Evolutionary conservation across 495 filamentous ascomycete genomes (phyloP).

Genomic region (Chaetomidium leptoderma): DNA sequence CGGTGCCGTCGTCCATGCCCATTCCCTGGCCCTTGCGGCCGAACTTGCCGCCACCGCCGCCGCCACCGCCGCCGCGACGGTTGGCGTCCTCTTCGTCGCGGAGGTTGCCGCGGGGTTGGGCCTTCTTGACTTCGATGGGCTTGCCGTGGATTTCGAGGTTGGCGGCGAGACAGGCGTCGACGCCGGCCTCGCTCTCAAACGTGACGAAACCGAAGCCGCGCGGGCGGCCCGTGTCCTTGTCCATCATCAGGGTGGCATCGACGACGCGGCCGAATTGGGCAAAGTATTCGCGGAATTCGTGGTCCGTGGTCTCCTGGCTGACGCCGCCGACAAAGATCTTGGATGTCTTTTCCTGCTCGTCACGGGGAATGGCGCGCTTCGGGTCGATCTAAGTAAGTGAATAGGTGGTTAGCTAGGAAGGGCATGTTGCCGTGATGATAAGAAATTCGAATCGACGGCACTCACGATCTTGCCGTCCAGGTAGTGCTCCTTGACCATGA

Average conservation of each 20-base stretch:
- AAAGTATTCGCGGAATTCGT: conserved; percentile 95
- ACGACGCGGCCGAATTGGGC: conserved; percentile 93
- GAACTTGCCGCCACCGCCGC: conserved; percentile 42
- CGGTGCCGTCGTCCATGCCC: conserved; percentile 22
- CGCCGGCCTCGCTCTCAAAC: conserved; percentile 92
- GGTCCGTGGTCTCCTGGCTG: conserved; percentile 91
- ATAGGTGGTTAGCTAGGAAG: conserved; percentile 17
- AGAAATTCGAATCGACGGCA: conserved; percentile 1
- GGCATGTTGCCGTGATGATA: not conserved
- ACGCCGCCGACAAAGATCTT: conserved; percentile 99
- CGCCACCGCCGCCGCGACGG: conserved; percentile 47
- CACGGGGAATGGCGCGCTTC: conserved; percentile 93
- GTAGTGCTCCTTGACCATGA: conserved; percentile 99
- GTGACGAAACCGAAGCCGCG: conserved; percentile 99
- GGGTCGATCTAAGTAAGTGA: conserved; percentile 77
- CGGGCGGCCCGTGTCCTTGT: conserved; percentile 94
- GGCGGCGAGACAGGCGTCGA: conserved; percentile 77
- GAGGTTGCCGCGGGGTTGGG: conserved; percentile 91
- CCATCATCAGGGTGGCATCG: conserved; percentile 98
- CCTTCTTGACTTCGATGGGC: conserved; percentile 96
- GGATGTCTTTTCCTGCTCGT: conserved; percentile 94
- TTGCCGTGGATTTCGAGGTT: conserved; percentile 90
- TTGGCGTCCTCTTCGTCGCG: conserved; percentile 82
- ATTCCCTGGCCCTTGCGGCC: conserved; percentile 42
- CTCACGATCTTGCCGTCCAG: conserved; percentile 97